phyloP scores from a whole-genome alignment of 176 grass and related monocot species.

The Alloteropsis semialata region DNA sequence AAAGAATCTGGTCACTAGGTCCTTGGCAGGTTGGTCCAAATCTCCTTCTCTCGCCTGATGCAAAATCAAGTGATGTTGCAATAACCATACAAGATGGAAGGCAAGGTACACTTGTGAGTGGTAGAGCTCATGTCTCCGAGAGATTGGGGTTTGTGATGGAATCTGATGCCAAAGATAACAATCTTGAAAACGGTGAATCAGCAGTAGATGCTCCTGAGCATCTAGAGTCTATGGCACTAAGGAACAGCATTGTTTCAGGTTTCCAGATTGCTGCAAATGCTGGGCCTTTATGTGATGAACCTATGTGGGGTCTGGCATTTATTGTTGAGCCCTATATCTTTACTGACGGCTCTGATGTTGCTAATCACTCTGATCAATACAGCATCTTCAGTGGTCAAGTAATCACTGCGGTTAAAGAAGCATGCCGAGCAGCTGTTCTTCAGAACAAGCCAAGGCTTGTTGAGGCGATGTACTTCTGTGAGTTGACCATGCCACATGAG shows the following conservation, averaged over 20 bases:
- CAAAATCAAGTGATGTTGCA: conserved; percentile 17
- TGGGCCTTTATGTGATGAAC: conserved; percentile 89
- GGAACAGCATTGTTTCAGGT: conserved; percentile 74
- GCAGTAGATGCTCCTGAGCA: conserved; percentile 24
- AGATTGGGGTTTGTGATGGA: conserved; percentile 49
- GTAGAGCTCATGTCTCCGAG: conserved; percentile 67
- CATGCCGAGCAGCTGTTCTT: conserved; percentile 69
- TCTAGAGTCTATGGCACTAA: conserved; percentile 63
- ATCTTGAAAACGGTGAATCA: conserved; percentile 15
- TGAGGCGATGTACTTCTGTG: conserved; percentile 83
- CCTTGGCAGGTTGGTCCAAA: conserved; percentile 79
- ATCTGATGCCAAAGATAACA: conserved; percentile 29
- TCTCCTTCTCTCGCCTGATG: conserved; percentile 56
- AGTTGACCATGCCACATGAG: conserved; percentile 67
- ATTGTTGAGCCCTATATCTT: conserved; percentile 79
- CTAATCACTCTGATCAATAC: conserved; percentile 65
- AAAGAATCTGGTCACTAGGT: conserved; percentile 70
- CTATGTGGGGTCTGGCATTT: conserved; percentile 87
- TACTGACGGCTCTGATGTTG: conserved; percentile 41
- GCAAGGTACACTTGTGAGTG: conserved; percentile 46
- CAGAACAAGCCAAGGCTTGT: conserved; percentile 93
- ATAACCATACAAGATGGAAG: conserved; percentile 29
- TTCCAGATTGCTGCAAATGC: conserved; percentile 81
- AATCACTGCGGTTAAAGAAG: conserved; percentile 86
- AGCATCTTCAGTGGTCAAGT: conserved; percentile 83